Evolutionary conservation across 2,329 filamentous ascomycete genomes (phyloP), one percentile per base, ranked within the genome.

Genomic region (Claviceps cyperi): DNA sequence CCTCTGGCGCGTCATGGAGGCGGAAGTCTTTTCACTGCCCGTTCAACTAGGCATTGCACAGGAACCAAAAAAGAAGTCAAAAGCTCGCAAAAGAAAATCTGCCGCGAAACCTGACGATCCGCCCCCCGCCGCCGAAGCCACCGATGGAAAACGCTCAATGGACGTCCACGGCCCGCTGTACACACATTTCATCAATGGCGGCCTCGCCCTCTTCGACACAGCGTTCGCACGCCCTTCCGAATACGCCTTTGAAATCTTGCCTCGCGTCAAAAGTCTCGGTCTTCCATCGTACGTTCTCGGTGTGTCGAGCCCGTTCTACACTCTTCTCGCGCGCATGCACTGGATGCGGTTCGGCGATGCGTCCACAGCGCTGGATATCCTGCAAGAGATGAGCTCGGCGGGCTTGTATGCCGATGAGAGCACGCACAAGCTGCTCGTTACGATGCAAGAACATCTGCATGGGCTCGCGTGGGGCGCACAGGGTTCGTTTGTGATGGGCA

Each of bases 251-350:
- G 71, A 73, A 43, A 64, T 89, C 24, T 69, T 90, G 0, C 83
- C 84, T 0, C 75, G 76, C 7, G 69, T 89, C 57, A 85, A 84
- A 60, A 70, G 74, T 43, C 70, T 86, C 0, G 84, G 85, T 1
- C 73, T 84, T 1, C 75, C 78, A 1, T 83, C 83, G 0, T 86
- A 83, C 59, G 80, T 86, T 6, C 73, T 91, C 0, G 85, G 84
- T 46, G 81, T 78, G 5, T 81, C 80, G 17, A 84, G 83, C 0
- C 69, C 75, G 0, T 77, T 90, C 41, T 90, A 86, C 69, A 81
- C 84, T 59, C 71, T 78, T 46, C 72, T 88, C 36, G 70, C 86
- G 22, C 64, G 70, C 14, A 73, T 82, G 21, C 69, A 79, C 50
- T 86, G 82, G 78, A 63, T 67, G 36, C 75, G 77, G 11, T 76